Conservation (phyloP, 495 filamentous ascomycete genomes). For the Xylaria intraflava region DNA sequence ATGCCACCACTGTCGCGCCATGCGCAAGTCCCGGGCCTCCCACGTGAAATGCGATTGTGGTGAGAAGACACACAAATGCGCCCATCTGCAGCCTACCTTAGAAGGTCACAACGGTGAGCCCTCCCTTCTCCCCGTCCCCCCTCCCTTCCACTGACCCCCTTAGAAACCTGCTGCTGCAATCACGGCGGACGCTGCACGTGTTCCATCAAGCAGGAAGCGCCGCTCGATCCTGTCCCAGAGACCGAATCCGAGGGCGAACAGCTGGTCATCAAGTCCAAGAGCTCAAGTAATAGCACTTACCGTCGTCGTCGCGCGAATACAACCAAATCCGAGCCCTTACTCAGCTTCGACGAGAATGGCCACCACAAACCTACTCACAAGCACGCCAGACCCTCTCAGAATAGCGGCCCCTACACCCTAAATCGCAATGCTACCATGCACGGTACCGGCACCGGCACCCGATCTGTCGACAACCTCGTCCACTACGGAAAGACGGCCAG, state of each 20-base stretch:
- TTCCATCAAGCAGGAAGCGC: slow-evolving; percentile 79
- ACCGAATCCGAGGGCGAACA: slow-evolving; percentile 48
- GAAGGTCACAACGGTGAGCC: slow-evolving; percentile 52
- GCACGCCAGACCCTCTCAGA: slow-evolving; percentile 78
- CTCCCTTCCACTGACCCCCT: slow-evolving; percentile 24
- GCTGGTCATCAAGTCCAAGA: slow-evolving; percentile 41
- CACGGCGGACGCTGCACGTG: slow-evolving; percentile 91
- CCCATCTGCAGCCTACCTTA: slow-evolving; percentile 47
- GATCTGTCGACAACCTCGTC: slow-evolving; percentile 64
- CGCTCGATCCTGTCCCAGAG: slow-evolving; percentile 68
- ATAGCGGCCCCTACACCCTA: slow-evolving; percentile 78
- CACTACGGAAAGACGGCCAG: slow-evolving; percentile 18
- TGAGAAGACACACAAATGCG: slow-evolving; percentile 75
- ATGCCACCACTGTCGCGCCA: slow-evolving; percentile 92
- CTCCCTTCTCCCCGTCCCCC: slow-evolving; percentile 12
- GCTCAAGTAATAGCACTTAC: slow-evolving; percentile 25
- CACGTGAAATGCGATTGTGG: slow-evolving; percentile 98
- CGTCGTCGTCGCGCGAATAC: slow-evolving; percentile 64
- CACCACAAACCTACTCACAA: slow-evolving; percentile 91
- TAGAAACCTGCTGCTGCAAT: slow-evolving; percentile 79
- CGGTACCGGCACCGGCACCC: slow-evolving; percentile 49
- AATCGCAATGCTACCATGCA: slow-evolving; percentile 56
- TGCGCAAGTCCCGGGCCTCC: slow-evolving; percentile 93
- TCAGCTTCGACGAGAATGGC: slow-evolving; percentile 85
- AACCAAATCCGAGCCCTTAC: slow-evolving; percentile 70